Base-by-base conservation (phyloP, 306 rosid genomes). In the apple (Malus domestica) region DNA sequence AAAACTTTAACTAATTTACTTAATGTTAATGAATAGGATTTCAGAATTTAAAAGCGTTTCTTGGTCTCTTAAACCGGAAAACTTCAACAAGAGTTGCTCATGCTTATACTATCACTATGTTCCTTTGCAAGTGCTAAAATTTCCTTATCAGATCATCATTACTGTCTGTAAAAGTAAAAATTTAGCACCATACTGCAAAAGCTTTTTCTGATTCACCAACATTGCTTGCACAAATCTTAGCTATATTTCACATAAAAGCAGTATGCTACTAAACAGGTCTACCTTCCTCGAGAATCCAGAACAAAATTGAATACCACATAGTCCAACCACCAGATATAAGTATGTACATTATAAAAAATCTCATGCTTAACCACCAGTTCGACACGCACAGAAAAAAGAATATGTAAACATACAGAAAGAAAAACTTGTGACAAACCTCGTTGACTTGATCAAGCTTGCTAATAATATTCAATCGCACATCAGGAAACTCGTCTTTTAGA, bases 381-480 rank as follows among this genome's bases (percentile, higher is more conserved):
- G 62, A 62, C 55, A 71, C 32, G 20, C 23, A 52, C 6, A 25
- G 20, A 65, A 10, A 55, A 16, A 40, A 58, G 16, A 58, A 81
- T 68, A 25, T 38, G 44, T 7, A 72, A 4, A 33, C 6, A 62
- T 20, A 32, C 22, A 29, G 69, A 54, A 64, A 63, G 13, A 46
- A 62, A 52, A 78, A 81, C 67, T 49, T 71, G 29, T 3, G 25
- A 68, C 75, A 82, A 79, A 92, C 99, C 99, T 96, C 96, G 78
- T 96, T 96, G 76, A 96, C 99, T 96, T 96, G 99, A 85, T 96
- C 99, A 68, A 96, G 98, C 85, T 96, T 96, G 91, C 99, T 96
- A 81, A 96, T 96, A 67, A 96, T 92, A 84, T 90, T 96, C 67
- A 96, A 85, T 68, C 99, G 93, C 69, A 96, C 99, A 82, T 96